These are phyloP conservation scores for Pulveroboletus frians DNA, from an alignment of 768 basidiomycete species.

Conservation along the genomic window DNA sequence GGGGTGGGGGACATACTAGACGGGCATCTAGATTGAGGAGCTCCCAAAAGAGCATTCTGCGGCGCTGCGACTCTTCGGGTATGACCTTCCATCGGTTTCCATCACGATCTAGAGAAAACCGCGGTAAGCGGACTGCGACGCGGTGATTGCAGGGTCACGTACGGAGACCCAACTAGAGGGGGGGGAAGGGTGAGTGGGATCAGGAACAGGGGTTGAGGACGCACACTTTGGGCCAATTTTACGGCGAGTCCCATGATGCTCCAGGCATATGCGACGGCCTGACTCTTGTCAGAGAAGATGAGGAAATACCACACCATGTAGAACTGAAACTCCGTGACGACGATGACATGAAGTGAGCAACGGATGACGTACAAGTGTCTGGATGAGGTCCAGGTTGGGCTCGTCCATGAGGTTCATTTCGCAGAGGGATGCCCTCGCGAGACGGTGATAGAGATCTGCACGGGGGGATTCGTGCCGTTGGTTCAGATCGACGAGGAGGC, in stretches of 20 bases:
- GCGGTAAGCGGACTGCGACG: conserved; percentile 19
- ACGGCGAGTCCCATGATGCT: conserved; percentile 70
- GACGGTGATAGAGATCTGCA: conserved; percentile 62
- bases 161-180: conserved; percentile 60
- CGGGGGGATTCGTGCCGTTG: conserved; percentile 49
- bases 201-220: conserved; percentile 20
- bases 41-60: conserved; percentile 70
- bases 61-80: conserved; percentile 68
- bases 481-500: conserved; percentile 60
- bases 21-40: conserved; percentile 63
- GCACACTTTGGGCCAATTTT: conserved; percentile 67
- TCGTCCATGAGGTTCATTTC: conserved; percentile 73
- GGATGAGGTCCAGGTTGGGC: conserved; percentile 67
- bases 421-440: conserved; percentile 62
- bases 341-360: not conserved
- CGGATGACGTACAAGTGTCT: conserved; percentile 48
- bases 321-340: conserved; percentile 45
- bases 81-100: conserved; percentile 57
- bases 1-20: conserved; percentile 43
- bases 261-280: conserved; percentile 70
- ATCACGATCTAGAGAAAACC: conserved; percentile 54
- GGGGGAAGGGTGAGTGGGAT: conserved; percentile 3
- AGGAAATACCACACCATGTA: conserved; percentile 75
- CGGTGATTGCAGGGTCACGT: conserved; percentile 26
- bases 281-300: conserved; percentile 69